These are phyloP conservation scores for Spathaspora arborariae DNA, from an alignment of 805 yeast genomes.

Conservation along the genomic window DNA sequence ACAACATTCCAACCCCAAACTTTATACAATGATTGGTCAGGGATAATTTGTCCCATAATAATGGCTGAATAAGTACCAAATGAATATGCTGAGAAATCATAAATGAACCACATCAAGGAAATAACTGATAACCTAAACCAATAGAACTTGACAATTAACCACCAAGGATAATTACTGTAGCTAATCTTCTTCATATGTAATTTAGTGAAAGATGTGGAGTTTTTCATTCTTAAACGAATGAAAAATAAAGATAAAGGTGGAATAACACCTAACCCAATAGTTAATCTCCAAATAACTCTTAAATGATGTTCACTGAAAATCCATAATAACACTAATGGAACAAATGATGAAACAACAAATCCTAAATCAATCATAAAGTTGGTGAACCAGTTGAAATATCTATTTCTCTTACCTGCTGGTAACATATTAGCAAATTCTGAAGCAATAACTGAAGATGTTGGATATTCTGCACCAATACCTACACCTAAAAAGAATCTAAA, in stretches of 20 bases:
- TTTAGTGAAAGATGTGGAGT: constrained; percentile 67
- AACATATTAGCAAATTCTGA: constrained; percentile 82
- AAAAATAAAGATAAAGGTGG: constrained; percentile 78
- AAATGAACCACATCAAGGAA: constrained; percentile 82
- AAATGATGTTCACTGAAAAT: constrained; percentile 69
- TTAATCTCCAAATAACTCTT: constrained; percentile 85
- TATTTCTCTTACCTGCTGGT: constrained; percentile 77
- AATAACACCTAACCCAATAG: constrained; percentile 84
- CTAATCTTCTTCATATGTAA: constrained; percentile 59
- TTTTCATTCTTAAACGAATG: constrained; percentile 71
- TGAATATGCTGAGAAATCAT: constrained; percentile 83
- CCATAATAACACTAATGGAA: constrained; percentile 82
- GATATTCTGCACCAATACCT: constrained; percentile 94
- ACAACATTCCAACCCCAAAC: constrained; percentile 92
- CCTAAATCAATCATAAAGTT: constrained; percentile 85
- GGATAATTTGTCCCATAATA: constrained; percentile 57
- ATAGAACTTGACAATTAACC: constrained; percentile 69
- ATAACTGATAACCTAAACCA: constrained; percentile 74
- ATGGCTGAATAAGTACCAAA: constrained; percentile 80
- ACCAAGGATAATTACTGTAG: constrained; percentile 50
- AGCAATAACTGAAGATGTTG: constrained; percentile 89
- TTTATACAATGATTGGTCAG: constrained; percentile 59
- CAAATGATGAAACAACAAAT: constrained; percentile 77
- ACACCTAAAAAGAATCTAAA: constrained; percentile 86
- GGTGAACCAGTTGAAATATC: constrained; percentile 88